Base-by-base conservation (phyloP, 495 filamentous ascomycete species). In the Barbatosphaeria neglecta region DNA sequence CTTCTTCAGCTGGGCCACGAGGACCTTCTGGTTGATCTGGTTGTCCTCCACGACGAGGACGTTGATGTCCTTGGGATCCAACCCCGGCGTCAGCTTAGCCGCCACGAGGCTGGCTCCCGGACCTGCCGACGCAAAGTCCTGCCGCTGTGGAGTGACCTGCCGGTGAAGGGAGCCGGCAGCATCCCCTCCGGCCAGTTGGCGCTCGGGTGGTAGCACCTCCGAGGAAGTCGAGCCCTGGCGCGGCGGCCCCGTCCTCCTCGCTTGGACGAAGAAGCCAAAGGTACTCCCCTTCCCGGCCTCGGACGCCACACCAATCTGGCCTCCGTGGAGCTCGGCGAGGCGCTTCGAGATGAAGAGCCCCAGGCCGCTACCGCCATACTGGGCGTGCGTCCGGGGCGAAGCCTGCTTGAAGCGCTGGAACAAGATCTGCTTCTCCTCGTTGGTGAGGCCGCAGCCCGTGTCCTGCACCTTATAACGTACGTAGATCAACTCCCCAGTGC, bases 361-460 rank as follows among this genome's bases (percentile, higher is more conserved):
- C 2, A 88, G 75, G 0, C 84, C 84, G 3, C 75, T 83, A 2
- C 84, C 84, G 19, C 83, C 84, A 50, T 86, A 87, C 33, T 79
- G 70, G 3, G 81, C 72, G 43, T 85, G 80, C 0, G 82, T 86
- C 23, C 74, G 73, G 1, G 81, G 78, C 7, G 72, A 79, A 0
- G 81, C 82, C 63, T 87, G 83, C 13, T 79, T 80, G 60, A 87
- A 87, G 9, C 83, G 74, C 37, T 79, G 68, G 53, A 88, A 88
- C 2, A 88, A 65, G n/a, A 70, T 65, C 45, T 76, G 73, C 53
- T 78, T 81, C 47, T 82, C 77, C 22, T 77, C 66, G 0, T 73
- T 66, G 20, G 59, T 80, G 19, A 88, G 72, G 0, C 84, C 83
- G 13, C 78, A 75, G 0, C 84, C 84, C 1, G 81, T 80, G 54